Evolutionary conservation across 2,329 filamentous ascomycete genomes (phyloP), one percentile per base, ranked within the genome.

Genomic region (Epichloe sibirici): DNA sequence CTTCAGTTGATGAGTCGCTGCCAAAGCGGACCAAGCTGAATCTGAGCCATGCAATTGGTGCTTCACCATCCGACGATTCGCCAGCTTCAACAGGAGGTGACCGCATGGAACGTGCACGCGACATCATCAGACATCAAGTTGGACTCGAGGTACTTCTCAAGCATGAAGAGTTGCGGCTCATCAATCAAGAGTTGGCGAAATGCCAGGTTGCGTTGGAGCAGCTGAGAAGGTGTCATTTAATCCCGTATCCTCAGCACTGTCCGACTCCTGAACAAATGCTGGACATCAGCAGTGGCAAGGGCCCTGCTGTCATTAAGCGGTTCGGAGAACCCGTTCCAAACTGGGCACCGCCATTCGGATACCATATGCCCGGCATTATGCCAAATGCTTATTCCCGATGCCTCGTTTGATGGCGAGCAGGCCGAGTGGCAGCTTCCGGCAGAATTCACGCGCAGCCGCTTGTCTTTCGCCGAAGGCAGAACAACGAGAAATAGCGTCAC

Each of bases 181-280:
- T 97, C 67, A 89, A 97, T 65, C 90, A 95, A 70, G 93, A 97
- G 71, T 78, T 97, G 58, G 91, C 89, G 58, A 97, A 96, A 73
- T 96, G 90, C 65, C 90, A 97, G 72, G 75, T 90, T 57, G 89
- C 90, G 11, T 77, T 97, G 59, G 93, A 98, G 71, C 93, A 97
- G 71, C 75, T 98, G 57, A 86, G 93, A 61, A 84, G 93, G 55
- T 96, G 90, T 70, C 85, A 93, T 65, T 76, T 97, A 59, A 91
- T 95, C 60, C 91, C 91, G 4, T 97, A 90, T 66, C 90, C 91
- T 35, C 81, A 83, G 57, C 80, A 81, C 57, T 76, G 80, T 57
- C 79, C 81, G 42, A 81, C 82, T 8, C 83, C 85, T 28, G 72
- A 79, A 57, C 78, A 82, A 61, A 83, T 83, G 79, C 68, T 83